Evolutionary conservation across 228 moss, liverwort and hornwort species (phyloP).

Genomic region (Sphagnum fallax): DNA sequence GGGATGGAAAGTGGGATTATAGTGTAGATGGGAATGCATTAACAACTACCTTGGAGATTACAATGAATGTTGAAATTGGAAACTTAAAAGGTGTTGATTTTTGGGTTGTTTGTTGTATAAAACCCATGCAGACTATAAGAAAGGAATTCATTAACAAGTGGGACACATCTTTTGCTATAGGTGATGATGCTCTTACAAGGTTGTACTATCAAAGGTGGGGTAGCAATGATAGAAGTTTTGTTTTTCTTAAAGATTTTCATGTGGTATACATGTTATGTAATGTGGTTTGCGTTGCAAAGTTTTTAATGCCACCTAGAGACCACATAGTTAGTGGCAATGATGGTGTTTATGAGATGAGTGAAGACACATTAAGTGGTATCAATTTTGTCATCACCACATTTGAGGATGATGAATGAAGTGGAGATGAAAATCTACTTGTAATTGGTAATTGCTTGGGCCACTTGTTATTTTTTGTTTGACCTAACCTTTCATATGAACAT

Average conservation of each 20-base stretch:
- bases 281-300: background rate
- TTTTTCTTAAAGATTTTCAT: background rate
- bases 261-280: background rate
- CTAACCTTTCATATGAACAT: no score
- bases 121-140: background rate
- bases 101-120: background rate
- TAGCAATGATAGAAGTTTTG: background rate
- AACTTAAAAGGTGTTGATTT: background rate
- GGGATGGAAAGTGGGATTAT: background rate
- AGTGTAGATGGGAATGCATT: background rate
- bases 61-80: background rate
- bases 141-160: background rate
- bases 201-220: background rate
- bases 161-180: background rate
- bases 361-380: background rate
- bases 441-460: no score
- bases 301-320: background rate
- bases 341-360: background rate
- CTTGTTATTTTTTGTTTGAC: no score
- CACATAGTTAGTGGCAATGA: background rate
- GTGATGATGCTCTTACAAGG: background rate
- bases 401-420: background rate
- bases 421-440: no score
- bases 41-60: background rate
- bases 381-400: background rate